Base-by-base conservation (phyloP, 352 stramenopile species). In the Plasmopara viticola region DNA sequence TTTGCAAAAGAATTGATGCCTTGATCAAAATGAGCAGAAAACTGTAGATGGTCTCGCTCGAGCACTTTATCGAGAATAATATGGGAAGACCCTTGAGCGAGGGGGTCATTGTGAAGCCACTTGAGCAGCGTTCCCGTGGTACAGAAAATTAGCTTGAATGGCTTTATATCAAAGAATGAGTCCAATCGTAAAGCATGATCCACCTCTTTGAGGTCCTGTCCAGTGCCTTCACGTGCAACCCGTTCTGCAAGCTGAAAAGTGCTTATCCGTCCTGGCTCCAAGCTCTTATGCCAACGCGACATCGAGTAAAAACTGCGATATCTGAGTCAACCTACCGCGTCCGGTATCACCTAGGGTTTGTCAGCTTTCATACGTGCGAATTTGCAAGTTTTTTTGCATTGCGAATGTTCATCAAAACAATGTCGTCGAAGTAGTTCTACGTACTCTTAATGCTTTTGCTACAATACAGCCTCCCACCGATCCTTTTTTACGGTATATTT, bases 21-120 rank as follows among this genome's bases (percentile, higher is more conserved):
- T n/a, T n/a, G n/a, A n/a, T n/a, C 44, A 96, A 60, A 59, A 98
- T 98, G 31, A 98, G 76, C 42, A 98, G 61, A 60, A 98, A 98
- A 58, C 95, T 0, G 90, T 97, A 53, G 96, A 96, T 94, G 84
- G 58, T 98, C 92, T 10, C 94, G 84, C 66, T 98, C 94, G 70
- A 98, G 90, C 25, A 98, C 94, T 82, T 98, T 93, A 58, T 98
- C 95, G 28, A 98, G 81, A 44, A 98, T 95, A 34, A 98, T 70
- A 51, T 97, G 86, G 5, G 87, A 97, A 56, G 94, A 96, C 13
- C 90, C 84, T 2, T 48, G 59, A 0, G 94, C 72, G 20, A 81
- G 64, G 7, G 82, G 74, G 50, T 96, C 90, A 48, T 68, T 71
- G 41, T 80, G 79, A 25, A 95, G 74, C 77, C 78, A 93, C 45